Base-by-base conservation (phyloP, 306 rosid genomes). In the Medicago lupulina region DNA sequence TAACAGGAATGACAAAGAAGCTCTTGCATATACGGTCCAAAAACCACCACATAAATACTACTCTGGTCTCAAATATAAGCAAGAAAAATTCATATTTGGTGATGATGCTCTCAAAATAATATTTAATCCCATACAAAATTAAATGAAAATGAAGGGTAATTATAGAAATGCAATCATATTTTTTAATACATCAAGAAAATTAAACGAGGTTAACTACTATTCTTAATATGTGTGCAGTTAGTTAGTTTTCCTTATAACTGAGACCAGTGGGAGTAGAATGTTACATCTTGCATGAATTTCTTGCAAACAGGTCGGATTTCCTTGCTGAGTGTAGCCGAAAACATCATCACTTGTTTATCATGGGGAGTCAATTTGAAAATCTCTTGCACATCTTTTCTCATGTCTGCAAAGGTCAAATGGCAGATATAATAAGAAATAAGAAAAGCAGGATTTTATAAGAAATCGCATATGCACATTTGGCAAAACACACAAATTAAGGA, bases 261-360 rank as follows among this genome's bases (percentile, higher is more conserved):
- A 34, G 38, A 34, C 38, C 38, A 6, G 38, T 34, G 38, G 38
- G 38, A 34, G 38, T 34, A 65, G 75, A 82, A 76, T 71, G 83
- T 76, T 86, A 90, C 96, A 82, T 90, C 96, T 86, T 90, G 92
- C 96, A 90, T 90, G 78, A 90, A 90, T 18, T 90, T 90, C 88
- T 90, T 90, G 92, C 96, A 90, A 73, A 90, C 92, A 75, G 92
- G 92, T 23, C 92, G 89, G 43, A 90, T 90, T 46, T 90, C 96
- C 79, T 88, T 88, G 81, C 91, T 90, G 54, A 90, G 91, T 13
- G 92, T 90, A 47, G 92, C 92, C 10, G 96, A 88, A 86, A 90
- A 88, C 92, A 90, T 90, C 96, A 90, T 90, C 75, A 88, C 96
- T 85, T 90, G 91, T 82, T 90, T 90, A 74, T 90, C 91, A 77